Evolutionary conservation across 2,329 filamentous ascomycete species (phyloP).

Genomic region (Pyrenophora graminea): DNA sequence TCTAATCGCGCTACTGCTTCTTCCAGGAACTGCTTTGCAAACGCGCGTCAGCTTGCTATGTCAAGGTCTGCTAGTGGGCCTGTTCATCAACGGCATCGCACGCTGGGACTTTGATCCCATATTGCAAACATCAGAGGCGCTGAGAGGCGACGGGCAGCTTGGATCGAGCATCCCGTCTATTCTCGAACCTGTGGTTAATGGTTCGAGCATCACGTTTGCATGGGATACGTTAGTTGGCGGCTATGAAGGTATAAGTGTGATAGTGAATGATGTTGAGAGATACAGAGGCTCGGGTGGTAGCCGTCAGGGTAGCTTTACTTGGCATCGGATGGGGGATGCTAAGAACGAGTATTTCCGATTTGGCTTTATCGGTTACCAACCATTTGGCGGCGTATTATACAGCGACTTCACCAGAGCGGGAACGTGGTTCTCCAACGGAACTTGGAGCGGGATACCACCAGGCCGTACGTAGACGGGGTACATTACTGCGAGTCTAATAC

Average conservation of each 20-base stretch:
- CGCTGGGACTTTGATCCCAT: slow-evolving; percentile 91
- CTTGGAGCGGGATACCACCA: slow-evolving; percentile 33
- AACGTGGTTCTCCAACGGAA: slow-evolving; percentile 38
- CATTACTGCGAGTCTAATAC: too few relatives aligned
- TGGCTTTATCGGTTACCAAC: slow-evolving; percentile 38
- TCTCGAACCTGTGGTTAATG: slow-evolving; percentile 44
- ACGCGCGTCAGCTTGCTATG: slow-evolving; percentile 85
- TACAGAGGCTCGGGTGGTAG: slow-evolving; percentile 70
- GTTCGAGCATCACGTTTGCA: slow-evolving; percentile 52
- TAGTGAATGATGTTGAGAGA: slow-evolving; percentile 85
- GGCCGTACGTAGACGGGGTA: slow-evolving; percentile 10
- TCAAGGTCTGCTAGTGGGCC: slow-evolving; percentile 83
- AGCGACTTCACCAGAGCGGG: slow-evolving; percentile 44
- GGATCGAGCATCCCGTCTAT: slow-evolving; percentile 63
- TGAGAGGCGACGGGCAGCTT: slow-evolving; percentile 60
- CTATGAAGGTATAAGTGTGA: slow-evolving; percentile 77
- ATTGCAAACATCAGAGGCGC: slow-evolving; percentile 74
- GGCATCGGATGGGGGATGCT: slow-evolving; percentile 54
- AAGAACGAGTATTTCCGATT: slow-evolving; percentile 43
- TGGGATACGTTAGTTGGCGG: slow-evolving; percentile 49
- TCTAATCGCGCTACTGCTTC: slow-evolving; percentile 81
- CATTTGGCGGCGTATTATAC: slow-evolving; percentile 36
- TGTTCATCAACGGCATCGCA: slow-evolving; percentile 92
- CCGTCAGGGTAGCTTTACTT: slow-evolving; percentile 59
- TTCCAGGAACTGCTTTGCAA: slow-evolving; percentile 87